Base-by-base conservation (phyloP, 148 eudicot genomes). In the Camellia lanceoleosa region DNA sequence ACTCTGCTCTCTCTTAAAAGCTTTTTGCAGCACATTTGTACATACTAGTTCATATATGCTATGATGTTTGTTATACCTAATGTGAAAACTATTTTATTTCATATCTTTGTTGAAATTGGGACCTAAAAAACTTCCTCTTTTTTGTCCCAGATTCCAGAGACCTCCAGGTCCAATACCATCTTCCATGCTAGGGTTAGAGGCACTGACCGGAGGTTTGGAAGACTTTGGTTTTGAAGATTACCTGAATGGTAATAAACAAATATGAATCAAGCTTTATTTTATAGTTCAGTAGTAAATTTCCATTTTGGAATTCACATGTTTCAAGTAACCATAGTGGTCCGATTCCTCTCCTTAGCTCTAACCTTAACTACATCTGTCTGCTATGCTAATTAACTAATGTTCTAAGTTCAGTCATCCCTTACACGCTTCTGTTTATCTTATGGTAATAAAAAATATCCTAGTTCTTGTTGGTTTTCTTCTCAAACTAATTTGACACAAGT, bases 91-190 rank as follows among this genome's bases (percentile, higher is more conserved):
- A 38, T 69, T 59, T 61, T 56, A 11, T 56, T 9, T 11, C 63
- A 42, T 59, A 72, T n/a, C 41, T 42, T 19, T 54, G 51, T 11
- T 7, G 23, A 61, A 79, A 49, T 71, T 72, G 42, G 49, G 44
- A 61, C 30, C 49, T 72, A 0, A 73, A 15, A 62, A 11, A 14
- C 41, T 19, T 7, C 18, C 19, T 3, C n/a, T 63, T 41, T 14
- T 58, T 13, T 11, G 18, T 15, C 11, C 3, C 87, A 94, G 98
- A 88, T 94, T 94, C 79, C 98, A 92, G 82, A 89, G 98, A 86
- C 97, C 97, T 75, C 89, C 93, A 41, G 98, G 98, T n/a, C 87
- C 91, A 71, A 85, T 94, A 70, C 89, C 96, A 43, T 94, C 98
- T 71, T 94, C 98, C 11, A 88, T 94, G 90, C 85, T 94, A 14